Evolutionary conservation across 495 filamentous ascomycete species (phyloP).

Genomic region (Margaritispora aquatica): DNA sequence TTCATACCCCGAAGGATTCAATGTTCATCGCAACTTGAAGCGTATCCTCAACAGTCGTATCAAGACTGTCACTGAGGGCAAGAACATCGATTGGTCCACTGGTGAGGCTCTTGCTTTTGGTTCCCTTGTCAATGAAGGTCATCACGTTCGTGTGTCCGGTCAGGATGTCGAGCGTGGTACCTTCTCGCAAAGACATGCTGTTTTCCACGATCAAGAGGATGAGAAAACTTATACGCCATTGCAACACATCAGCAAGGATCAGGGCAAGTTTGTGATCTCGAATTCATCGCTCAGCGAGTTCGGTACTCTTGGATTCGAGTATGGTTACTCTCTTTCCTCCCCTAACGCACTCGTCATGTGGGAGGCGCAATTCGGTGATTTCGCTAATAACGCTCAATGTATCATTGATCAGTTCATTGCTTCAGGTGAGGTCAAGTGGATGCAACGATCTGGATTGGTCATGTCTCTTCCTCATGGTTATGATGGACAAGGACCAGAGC

Average conservation of each 20-base stretch:
- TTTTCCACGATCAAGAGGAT: constrained; percentile 93
- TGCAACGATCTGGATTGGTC: constrained; percentile 92
- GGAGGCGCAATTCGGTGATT: constrained; percentile 99
- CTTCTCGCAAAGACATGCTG: constrained; percentile 96
- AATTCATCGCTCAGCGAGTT: constrained; percentile 97
- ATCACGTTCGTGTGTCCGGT: constrained; percentile 93
- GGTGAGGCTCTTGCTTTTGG: constrained; percentile 96
- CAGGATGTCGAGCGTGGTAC: constrained; percentile 99
- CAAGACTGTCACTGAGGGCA: constrained; percentile 88
- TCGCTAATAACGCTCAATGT: constrained; percentile 98
- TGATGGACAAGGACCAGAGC: constrained; percentile 96
- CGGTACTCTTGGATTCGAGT: constrained; percentile 93
- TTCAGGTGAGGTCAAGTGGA: constrained; percentile 96
- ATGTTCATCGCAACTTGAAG: constrained; percentile 89
- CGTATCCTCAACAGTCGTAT: constrained; percentile 87
- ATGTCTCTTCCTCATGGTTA: constrained; percentile 95
- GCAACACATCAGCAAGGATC: constrained; percentile 78
- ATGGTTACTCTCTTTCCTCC: constrained; percentile 94
- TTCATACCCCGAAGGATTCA: constrained; percentile 74
- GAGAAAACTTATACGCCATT: constrained; percentile 91
- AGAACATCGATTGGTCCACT: constrained; percentile 95
- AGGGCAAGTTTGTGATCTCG: constrained; percentile 91
- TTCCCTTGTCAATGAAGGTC: constrained; percentile 80
- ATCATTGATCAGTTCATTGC: constrained; percentile 99
- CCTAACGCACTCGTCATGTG: constrained; percentile 97